Evolutionary conservation across 2,329 filamentous ascomycete species (phyloP).

Genomic region (Rutstroemia sp.): DNA sequence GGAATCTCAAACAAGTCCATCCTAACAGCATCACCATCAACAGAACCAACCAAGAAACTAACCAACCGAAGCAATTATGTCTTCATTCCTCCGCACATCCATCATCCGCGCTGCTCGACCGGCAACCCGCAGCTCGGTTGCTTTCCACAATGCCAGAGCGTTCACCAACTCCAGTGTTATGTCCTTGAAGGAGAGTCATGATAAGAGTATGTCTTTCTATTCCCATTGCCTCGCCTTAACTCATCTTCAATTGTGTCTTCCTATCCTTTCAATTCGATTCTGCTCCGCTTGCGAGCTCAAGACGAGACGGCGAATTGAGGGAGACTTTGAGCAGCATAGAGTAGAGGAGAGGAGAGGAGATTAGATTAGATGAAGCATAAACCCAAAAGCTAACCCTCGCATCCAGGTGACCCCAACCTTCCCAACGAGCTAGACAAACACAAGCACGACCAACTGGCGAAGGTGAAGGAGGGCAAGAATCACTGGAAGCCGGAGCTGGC

Average conservation of each 20-base stretch:
- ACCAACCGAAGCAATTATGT: slow-evolving; percentile 17
- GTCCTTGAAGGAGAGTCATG: slow-evolving; percentile 27
- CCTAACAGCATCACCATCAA: background rate
- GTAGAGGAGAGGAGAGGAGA: background rate
- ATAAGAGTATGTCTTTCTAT: slow-evolving; percentile 18
- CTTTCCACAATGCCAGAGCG: background rate
- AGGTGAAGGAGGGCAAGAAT: slow-evolving; percentile 61
- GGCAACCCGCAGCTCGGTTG: background rate
- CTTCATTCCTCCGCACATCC: slow-evolving; percentile 21
- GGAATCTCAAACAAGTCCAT: no score
- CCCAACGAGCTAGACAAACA: slow-evolving; percentile 42
- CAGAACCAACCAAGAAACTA: background rate
- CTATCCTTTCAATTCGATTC: background rate
- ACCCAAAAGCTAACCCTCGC: background rate
- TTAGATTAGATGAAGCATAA: no score
- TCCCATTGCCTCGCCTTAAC: no score
- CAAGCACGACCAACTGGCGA: slow-evolving; percentile 54
- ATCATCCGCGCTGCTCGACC: slow-evolving; percentile 11
- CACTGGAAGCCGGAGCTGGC: slow-evolving; percentile 75
- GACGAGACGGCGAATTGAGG: background rate
- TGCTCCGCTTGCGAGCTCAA: background rate
- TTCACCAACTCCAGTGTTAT: slow-evolving; percentile 17
- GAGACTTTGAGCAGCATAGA: background rate
- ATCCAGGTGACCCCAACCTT: slow-evolving; percentile 23
- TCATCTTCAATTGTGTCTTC: background rate